phyloP scores from a whole-genome alignment of 1,284 basidiomycete species.

The Cryptococcus wingfieldii region DNA sequence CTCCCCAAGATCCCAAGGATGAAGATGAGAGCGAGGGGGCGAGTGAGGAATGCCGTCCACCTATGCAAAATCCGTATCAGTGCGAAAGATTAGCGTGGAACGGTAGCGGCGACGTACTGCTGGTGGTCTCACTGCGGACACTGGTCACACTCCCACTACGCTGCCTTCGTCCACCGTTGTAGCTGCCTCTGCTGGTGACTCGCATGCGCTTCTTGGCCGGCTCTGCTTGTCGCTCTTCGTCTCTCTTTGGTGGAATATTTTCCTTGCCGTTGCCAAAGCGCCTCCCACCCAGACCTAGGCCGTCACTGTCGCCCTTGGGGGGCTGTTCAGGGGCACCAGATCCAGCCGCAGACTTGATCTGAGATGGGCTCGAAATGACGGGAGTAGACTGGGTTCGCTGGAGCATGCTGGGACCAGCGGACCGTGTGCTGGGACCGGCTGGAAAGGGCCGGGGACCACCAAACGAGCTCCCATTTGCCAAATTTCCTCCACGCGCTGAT shows the following conservation, averaged over 20 bases:
- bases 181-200: constrained; percentile 18
- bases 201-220: constrained; percentile 30
- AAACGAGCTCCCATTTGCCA: not conserved
- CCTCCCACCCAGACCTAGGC: constrained; percentile 15
- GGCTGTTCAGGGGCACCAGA: constrained; percentile 4
- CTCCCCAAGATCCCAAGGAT: constrained; percentile 15
- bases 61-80: constrained; percentile 3
- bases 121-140: constrained; percentile 35
- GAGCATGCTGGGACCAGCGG: constrained; percentile 18
- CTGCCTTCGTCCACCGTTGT: constrained; percentile 3
- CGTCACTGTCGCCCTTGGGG: constrained; percentile 11
- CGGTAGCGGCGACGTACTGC: constrained; percentile 7
- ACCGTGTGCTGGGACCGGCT: constrained; percentile 15
- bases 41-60: constrained; percentile 22
- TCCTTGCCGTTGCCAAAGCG: constrained; percentile 42
- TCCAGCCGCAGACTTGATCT: constrained; percentile 6
- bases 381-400: constrained; percentile 27
- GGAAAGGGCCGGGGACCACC: constrained; percentile 3
- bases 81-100: not conserved
- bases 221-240: constrained; percentile 21
- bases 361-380: constrained; percentile 8
- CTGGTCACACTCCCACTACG: constrained; percentile 38
- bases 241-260: constrained; percentile 42
- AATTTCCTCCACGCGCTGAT: not conserved
- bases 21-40: constrained; percentile 21